A percentile compares a stretch with the other conserved stretches of the same genome.
These are phyloP conservation scores for Penicillium waksmanii DNA, from an alignment of 495 filamentous ascomycete species.

Conservation along the genomic window DNA sequence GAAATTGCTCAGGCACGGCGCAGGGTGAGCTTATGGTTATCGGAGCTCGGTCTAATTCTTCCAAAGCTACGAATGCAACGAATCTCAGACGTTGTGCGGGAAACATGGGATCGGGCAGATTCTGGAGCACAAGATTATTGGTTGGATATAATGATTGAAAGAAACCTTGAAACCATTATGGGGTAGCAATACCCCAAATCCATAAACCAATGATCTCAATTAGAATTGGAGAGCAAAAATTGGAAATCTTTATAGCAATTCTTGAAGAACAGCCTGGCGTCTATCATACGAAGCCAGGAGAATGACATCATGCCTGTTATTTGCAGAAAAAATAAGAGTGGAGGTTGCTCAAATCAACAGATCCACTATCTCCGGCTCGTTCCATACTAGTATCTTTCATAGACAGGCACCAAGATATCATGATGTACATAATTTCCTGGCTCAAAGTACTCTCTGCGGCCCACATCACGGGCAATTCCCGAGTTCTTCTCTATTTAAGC, in stretches of 20 bases:
- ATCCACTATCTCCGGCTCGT: neutral
- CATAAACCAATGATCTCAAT: neutral
- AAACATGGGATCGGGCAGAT: conserved; percentile 30
- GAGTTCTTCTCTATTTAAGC: neutral
- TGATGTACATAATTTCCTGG: neutral
- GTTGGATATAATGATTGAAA: conserved; percentile 32
- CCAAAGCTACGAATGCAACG: conserved; percentile 32
- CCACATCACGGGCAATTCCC: neutral
- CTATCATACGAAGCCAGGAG: neutral
- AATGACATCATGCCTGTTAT: neutral
- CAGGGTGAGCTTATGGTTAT: conserved; percentile 28
- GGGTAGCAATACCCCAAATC: conserved; percentile 15
- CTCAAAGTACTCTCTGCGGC: neutral
- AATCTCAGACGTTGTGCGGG: conserved; percentile 24
- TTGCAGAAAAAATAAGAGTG: neutral
- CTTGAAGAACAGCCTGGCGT: neutral
- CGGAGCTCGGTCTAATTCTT: conserved; percentile 29
- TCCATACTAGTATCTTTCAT: neutral
- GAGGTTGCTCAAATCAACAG: neutral
- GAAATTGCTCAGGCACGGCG: conserved; percentile 34
- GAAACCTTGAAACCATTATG: conserved; percentile 33
- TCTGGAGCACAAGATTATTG: conserved; percentile 24
- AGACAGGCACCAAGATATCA: neutral
- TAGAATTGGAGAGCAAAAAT: neutral
- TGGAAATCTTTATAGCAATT: neutral